Percentiles rank a stretch among this genome's conserved stretches.
Evolutionary conservation across 1,284 basidiomycete species (phyloP).

Genomic region (Neonothopanus nambi): DNA sequence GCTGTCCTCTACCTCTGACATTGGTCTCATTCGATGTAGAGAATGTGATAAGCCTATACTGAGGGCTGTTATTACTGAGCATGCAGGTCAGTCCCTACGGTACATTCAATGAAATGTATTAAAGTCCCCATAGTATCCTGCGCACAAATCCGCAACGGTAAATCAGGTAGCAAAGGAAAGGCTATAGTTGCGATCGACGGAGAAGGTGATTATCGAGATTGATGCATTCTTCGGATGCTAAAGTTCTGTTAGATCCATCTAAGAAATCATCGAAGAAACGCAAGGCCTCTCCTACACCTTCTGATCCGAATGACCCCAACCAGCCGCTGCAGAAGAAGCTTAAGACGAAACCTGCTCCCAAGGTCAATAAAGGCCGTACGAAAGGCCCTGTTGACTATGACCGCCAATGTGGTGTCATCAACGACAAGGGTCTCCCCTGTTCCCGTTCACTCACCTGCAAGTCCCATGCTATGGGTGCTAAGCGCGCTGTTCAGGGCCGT

Average conservation of each 20-base stretch:
- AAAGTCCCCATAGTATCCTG: conserved; percentile 52
- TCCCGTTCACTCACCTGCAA: conserved; percentile 98
- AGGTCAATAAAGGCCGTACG: conserved; percentile 72
- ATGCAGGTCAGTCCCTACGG: conserved; percentile 60
- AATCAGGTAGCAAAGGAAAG: conserved; percentile 58
- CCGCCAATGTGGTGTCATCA: conserved; percentile 96
- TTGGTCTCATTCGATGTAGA: conserved; percentile 75
- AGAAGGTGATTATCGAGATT: conserved; percentile 21
- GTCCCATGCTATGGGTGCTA: conserved; percentile 96
- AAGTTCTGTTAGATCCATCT: background rate
- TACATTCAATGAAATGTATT: background rate
- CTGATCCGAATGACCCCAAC: conserved; percentile 53
- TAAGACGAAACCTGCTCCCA: conserved; percentile 68
- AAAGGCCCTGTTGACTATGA: conserved; percentile 91
- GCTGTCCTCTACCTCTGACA: conserved; percentile 58
- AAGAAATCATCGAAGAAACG: conserved; percentile 65
- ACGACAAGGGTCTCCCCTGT: conserved; percentile 92
- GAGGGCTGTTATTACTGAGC: conserved; percentile 73
- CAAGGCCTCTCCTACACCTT: conserved; percentile 55
- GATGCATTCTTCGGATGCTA: background rate
- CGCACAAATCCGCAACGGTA: conserved; percentile 54
- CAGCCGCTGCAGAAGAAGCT: conserved; percentile 73
- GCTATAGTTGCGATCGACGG: conserved; percentile 17
- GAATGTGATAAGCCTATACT: conserved; percentile 80
- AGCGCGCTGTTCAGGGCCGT: conserved; percentile 88